Conservation (phyloP, 1,284 basidiomycete genomes). For the Agroathelia rolfsii region DNA sequence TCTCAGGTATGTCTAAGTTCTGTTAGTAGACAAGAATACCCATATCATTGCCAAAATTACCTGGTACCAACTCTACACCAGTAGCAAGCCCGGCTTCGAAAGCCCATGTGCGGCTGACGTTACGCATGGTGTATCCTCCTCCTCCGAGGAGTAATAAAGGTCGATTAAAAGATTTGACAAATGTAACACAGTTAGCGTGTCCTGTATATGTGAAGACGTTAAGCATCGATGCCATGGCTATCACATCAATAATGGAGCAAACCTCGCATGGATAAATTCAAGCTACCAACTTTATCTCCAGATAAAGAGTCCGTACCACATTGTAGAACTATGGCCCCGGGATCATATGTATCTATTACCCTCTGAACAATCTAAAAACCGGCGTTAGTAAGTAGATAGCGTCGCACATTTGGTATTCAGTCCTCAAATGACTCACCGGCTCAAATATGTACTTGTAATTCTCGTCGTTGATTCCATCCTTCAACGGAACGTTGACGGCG, state of each 20-base stretch:
- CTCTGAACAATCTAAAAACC: constrained; percentile 45
- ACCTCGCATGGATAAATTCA: constrained; percentile 94
- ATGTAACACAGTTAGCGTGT: constrained; percentile 87
- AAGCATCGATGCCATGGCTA: neutral
- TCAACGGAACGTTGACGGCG: constrained; percentile 87
- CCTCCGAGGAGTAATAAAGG: constrained; percentile 91
- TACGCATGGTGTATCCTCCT: constrained; percentile 94
- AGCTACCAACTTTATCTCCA: constrained; percentile 93
- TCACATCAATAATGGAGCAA: constrained; percentile 12
- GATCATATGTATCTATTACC: constrained; percentile 89
- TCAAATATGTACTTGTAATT: constrained; percentile 79
- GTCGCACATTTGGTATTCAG: neutral
- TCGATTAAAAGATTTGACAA: constrained; percentile 76
- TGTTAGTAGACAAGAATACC: too few relatives aligned
- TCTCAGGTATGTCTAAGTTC: constrained; percentile 83
- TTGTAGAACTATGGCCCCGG: constrained; percentile 91
- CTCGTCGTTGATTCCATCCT: constrained; percentile 89
- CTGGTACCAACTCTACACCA: constrained; percentile 74
- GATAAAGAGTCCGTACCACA: constrained; percentile 95
- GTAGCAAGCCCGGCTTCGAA: constrained; percentile 95
- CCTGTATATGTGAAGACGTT: constrained; percentile 31
- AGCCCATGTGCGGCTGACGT: constrained; percentile 92
- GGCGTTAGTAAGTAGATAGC: constrained; percentile 28
- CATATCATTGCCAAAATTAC: too few relatives aligned
- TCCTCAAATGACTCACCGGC: constrained; percentile 48